These are phyloP conservation scores for Nannizziopsis arthrosporioides DNA, from an alignment of 2,329 filamentous ascomycete genomes.

Conservation along the genomic window DNA sequence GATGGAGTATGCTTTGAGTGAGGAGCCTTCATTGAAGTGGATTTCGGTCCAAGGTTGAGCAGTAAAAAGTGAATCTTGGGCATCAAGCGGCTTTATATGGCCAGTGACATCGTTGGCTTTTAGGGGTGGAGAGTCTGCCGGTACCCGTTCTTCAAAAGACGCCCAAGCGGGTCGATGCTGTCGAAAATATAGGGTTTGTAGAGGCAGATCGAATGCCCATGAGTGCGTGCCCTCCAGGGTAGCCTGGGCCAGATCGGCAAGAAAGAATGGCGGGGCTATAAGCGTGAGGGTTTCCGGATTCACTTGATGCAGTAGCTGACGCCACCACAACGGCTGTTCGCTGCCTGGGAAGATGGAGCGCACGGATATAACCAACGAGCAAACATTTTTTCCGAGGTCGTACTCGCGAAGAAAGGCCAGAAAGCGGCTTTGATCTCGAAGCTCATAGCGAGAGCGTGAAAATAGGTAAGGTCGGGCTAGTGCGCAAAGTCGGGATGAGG, in stretches of 20 bases:
- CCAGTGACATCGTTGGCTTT: constrained; percentile 16
- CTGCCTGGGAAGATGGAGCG: constrained; percentile 31
- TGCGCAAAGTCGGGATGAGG: constrained; percentile 44
- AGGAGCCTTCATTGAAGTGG: constrained; percentile 64
- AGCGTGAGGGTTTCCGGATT: constrained; percentile 46
- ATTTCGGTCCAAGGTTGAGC: constrained; percentile 54
- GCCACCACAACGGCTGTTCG: constrained; percentile 40
- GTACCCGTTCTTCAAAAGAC: background rate
- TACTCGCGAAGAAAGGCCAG: constrained; percentile 29
- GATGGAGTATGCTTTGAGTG: constrained; percentile 55
- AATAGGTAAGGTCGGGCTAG: constrained; percentile 48
- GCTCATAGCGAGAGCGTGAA: constrained; percentile 38
- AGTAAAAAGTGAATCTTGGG: constrained; percentile 38
- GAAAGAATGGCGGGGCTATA: constrained; percentile 49
- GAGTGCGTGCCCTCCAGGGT: constrained; percentile 46
- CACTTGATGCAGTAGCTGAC: constrained; percentile 42
- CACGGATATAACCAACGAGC: constrained; percentile 38
- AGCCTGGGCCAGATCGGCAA: constrained; percentile 50
- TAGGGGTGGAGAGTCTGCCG: constrained; percentile 21
- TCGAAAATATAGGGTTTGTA: constrained; percentile 47
- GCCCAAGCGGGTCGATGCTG: background rate
- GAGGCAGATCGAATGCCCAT: constrained; percentile 53
- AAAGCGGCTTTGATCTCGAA: constrained; percentile 26
- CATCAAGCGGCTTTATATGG: too few species aligned
- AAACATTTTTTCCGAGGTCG: constrained; percentile 31